Base-by-base conservation (phyloP, 441 rosid species). In the Adansonia grandidieri region DNA sequence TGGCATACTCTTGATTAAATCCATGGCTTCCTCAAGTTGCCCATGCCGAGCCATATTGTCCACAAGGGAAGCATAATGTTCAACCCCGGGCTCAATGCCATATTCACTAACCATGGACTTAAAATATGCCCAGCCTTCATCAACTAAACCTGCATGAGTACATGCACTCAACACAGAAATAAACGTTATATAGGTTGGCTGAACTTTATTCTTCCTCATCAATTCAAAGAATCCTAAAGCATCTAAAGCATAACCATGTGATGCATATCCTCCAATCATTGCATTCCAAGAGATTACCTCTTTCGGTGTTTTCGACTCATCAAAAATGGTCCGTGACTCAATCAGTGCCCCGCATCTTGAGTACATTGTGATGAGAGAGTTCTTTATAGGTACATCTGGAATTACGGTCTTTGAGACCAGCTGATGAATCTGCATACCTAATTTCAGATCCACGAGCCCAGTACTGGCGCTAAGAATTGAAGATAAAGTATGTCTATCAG, bases 41-140 rank as follows among this genome's bases (percentile, higher is more conserved):
- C 86, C 86, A 3, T 81, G 82, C 62, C 88, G 84, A 10, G 84
- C 88, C 53, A 80, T 63, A 84, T 80, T 84, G 63, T 86, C 88
- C 2, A 86, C 82, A 75, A 86, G 76, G 75, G 86, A 82, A 42
- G 85, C 88, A 76, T 61, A 82, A 61, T 86, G 88, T 78, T 82
- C 88, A 54, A 78, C 48, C 69, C 56, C 44, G 0, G 86, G 85
- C 76, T 78, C 62, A 76, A 86, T 80, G 76, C 70, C 80, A 64
- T 82, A 80, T 54, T 45, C 74, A 14, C 9, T 63, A 54, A 61
- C 48, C 88, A 86, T 84, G 7, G 66, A 71, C 15, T 80, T 77
- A 17, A 78, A 82, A 66, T 82, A 60, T 24, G 71, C 71, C 73
- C 74, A 74, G 20, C 86, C 88, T 70, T 58, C 81, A 9, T 84